These are phyloP conservation scores for Aphanomyces stellatus DNA, from an alignment of 352 stramenopile genomes.

Conservation along the genomic window DNA sequence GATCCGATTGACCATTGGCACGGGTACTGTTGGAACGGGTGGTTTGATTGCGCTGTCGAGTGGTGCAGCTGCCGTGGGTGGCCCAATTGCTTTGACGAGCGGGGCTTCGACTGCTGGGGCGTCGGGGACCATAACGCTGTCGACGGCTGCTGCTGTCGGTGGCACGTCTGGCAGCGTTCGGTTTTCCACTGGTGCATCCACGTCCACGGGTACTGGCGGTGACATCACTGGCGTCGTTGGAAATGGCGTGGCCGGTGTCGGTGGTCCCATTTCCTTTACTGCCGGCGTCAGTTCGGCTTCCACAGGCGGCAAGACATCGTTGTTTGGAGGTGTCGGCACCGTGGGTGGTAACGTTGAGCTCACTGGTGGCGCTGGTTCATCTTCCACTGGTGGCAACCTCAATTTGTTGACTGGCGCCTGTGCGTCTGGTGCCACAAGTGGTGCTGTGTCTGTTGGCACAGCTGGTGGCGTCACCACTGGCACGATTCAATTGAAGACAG, in stretches of 20 bases:
- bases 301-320: conserved; percentile 9
- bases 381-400: conserved; percentile 23
- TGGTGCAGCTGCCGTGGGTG: neutral
- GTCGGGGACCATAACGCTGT: conserved; percentile 20
- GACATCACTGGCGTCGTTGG: neutral
- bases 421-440: neutral
- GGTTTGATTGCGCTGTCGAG: neutral
- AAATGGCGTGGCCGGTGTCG: neutral
- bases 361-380: conserved; percentile 24
- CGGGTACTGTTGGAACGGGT: conserved; percentile 17
- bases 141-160: conserved; percentile 17
- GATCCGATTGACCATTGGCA: conserved; percentile 19
- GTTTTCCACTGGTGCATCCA: conserved; percentile 18
- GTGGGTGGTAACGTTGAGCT: conserved; percentile 27
- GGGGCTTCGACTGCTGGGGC: conserved; percentile 25
- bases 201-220: conserved; percentile 8
- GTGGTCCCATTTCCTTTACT: conserved; percentile 19
- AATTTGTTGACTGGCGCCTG: conserved; percentile 21
- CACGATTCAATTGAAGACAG: neutral
- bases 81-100: conserved; percentile 32
- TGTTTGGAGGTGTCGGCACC: conserved; percentile 10
- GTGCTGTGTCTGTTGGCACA: neutral
- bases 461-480: neutral
- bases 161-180: conserved; percentile 21
- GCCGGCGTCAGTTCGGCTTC: neutral